These are phyloP conservation scores for Cyclotella sp. DNA, from an alignment of 108 stramenopile genomes.

Conservation along the genomic window DNA sequence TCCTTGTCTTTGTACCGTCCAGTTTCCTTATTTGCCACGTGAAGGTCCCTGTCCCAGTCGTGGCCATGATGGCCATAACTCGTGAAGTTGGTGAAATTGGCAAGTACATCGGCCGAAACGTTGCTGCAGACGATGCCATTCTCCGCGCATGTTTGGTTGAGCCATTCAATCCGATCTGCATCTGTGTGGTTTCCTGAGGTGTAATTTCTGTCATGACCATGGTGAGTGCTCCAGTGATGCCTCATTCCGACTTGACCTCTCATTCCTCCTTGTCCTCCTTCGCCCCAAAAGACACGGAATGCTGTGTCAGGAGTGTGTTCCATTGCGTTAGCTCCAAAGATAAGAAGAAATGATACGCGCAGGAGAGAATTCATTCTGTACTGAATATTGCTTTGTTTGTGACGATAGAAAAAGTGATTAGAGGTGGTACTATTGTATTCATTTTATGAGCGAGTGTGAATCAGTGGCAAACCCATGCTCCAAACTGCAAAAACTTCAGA, in stretches of 20 bases:
- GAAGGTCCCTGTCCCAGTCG: background rate
- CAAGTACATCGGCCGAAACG: background rate
- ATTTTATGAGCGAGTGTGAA: no score
- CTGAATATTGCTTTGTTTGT: background rate
- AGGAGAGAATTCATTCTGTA: background rate
- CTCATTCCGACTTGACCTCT: no score
- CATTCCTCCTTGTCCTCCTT: background rate
- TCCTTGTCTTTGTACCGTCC: background rate
- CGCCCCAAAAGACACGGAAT: background rate
- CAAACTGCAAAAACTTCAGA: no score
- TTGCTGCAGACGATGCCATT: background rate
- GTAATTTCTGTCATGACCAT: background rate
- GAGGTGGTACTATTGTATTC: no score
- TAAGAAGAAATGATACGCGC: background rate
- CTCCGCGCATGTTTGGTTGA: conserved; percentile 3
- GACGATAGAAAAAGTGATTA: no score
- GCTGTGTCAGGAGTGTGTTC: background rate
- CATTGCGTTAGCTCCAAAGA: background rate
- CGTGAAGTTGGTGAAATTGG: background rate
- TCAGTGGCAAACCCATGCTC: no score
- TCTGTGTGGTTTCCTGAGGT: background rate
- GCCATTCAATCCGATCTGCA: background rate
- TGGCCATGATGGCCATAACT: background rate
- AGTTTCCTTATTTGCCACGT: background rate
- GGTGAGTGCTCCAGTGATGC: no score